phyloP scores from a whole-genome alignment of 768 basidiomycete genomes.

The Hortiboletus campestris region DNA sequence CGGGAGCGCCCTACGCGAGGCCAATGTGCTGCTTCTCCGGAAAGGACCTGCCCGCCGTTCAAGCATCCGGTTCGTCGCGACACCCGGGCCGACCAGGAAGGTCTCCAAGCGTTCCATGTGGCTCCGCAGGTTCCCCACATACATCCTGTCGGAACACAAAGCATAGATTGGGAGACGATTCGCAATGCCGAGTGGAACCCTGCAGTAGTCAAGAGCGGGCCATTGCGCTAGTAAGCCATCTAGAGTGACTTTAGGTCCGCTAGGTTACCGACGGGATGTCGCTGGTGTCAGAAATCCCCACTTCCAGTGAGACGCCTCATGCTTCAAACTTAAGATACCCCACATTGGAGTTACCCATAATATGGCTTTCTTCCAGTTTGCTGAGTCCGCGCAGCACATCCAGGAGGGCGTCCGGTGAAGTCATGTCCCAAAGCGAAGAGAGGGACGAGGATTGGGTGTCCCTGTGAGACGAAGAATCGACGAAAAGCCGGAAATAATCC shows the following conservation, averaged over 20 bases:
- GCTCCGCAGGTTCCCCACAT: background rate
- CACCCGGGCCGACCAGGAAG: background rate
- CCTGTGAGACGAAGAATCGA: background rate
- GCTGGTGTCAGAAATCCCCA: too few species aligned
- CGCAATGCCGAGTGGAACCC: too few species aligned
- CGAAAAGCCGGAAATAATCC: background rate
- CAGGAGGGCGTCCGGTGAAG: background rate
- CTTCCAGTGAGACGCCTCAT: too few species aligned
- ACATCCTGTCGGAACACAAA: background rate
- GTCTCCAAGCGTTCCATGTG: background rate
- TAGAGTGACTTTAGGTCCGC: too few species aligned
- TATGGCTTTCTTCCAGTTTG: background rate
- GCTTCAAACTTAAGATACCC: too few species aligned
- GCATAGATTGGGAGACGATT: too few species aligned
- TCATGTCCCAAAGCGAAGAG: too few species aligned
- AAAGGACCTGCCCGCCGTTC: background rate
- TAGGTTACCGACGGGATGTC: too few species aligned
- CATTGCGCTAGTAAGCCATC: too few species aligned
- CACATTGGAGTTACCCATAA: too few species aligned
- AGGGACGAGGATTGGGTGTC: background rate
- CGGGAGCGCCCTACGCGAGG: too few species aligned
- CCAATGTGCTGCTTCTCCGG: background rate
- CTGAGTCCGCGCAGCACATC: background rate
- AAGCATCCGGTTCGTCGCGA: background rate
- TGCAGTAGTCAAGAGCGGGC: too few species aligned